Evolutionary conservation across 495 filamentous ascomycete species (phyloP).

Genomic region (Penicillium soppii): DNA sequence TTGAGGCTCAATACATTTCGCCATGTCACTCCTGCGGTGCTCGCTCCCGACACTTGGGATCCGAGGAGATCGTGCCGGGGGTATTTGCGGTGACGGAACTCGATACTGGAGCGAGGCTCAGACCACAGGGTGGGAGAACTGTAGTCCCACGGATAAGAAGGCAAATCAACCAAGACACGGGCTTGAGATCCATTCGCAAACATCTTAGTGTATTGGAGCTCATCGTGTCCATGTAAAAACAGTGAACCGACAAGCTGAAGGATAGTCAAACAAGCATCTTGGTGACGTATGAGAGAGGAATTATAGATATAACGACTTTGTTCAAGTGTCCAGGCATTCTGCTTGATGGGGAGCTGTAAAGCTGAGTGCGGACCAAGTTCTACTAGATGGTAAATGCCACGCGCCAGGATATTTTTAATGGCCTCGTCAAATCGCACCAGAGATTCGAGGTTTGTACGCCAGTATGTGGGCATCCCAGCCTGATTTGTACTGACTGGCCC

Average conservation of each 20-base stretch:
- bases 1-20: not conserved
- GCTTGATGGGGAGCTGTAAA: constrained; percentile 39
- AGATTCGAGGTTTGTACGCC: constrained; percentile 16
- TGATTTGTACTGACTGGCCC: too few species aligned
- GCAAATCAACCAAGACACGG: constrained; percentile 33
- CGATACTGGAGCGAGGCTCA: too few species aligned
- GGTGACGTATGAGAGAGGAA: constrained; percentile 14
- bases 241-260: not conserved
- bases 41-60: not conserved
- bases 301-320: constrained; percentile 12
- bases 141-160: not conserved
- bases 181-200: constrained; percentile 5
- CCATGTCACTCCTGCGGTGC: not conserved
- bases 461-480: too few species aligned
- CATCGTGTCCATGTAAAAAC: not conserved
- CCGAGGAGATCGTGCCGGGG: not conserved
- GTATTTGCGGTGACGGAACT: not conserved
- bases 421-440: constrained; percentile 22
- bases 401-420: constrained; percentile 34
- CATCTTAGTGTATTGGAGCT: too few species aligned
- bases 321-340: constrained; percentile 31
- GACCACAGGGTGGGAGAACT: too few species aligned
- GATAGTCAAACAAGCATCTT: not conserved
- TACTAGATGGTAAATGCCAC: constrained; percentile 29
- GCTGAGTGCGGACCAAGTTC: constrained; percentile 53